Conservation (phyloP, 805 yeast genomes). For the Saturnispora hagleri region DNA sequence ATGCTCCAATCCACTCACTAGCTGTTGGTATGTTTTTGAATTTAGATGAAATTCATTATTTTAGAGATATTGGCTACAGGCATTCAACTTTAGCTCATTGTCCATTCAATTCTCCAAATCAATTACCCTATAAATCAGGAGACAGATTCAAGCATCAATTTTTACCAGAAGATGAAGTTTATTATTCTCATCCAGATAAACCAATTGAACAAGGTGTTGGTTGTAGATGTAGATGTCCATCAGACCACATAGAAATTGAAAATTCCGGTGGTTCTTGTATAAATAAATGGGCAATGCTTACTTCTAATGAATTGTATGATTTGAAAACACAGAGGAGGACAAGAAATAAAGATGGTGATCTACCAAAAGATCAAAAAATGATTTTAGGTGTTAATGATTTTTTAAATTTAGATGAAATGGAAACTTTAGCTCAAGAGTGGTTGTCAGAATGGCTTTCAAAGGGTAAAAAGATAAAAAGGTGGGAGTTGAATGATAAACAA, state of each 20-base stretch:
- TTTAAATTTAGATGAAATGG: constrained; percentile 26
- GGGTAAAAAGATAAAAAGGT: constrained; percentile 17
- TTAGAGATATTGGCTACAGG: constrained; percentile 84
- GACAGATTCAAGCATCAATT: constrained; percentile 27
- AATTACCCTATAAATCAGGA: constrained; percentile 35
- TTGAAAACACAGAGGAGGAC: neutral
- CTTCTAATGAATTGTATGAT: constrained; percentile 18
- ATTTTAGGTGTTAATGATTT: constrained; percentile 10
- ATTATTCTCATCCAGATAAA: constrained; percentile 27
- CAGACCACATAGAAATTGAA: constrained; percentile 43
- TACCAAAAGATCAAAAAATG: constrained; percentile 2
- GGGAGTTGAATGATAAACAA: constrained; percentile 21
- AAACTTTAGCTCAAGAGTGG: constrained; percentile 15
- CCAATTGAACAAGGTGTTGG: constrained; percentile 34
- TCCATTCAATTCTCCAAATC: constrained; percentile 57
- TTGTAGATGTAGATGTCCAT: constrained; percentile 79
- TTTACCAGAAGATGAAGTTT: constrained; percentile 28
- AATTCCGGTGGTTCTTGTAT: constrained; percentile 45
- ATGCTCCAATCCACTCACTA: constrained; percentile 88
- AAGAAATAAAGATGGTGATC: neutral
- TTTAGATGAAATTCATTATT: constrained; percentile 70
- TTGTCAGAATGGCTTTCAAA: constrained; percentile 18
- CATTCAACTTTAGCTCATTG: constrained; percentile 81
- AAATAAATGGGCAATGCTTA: constrained; percentile 36
- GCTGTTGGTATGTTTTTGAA: constrained; percentile 73